phyloP scores from a whole-genome alignment of 140 eudicot species.

The Flaveria floridana region DNA sequence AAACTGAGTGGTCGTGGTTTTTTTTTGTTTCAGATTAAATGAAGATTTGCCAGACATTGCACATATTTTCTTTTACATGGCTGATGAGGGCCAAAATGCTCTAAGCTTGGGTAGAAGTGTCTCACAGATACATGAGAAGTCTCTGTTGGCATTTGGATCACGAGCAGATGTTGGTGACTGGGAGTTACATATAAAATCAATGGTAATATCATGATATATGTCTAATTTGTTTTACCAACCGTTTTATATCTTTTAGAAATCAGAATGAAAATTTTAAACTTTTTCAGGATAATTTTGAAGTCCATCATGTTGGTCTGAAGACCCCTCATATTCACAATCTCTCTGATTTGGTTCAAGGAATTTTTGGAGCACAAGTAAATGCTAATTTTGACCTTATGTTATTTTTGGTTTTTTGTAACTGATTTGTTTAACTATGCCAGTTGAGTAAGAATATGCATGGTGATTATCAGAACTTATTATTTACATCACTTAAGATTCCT shows the following conservation, averaged over 20 bases:
- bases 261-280: neutral
- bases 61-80: constrained; percentile 91
- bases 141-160: constrained; percentile 75
- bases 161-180: constrained; percentile 75
- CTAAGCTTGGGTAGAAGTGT: constrained; percentile 59
- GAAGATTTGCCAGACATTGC: constrained; percentile 46
- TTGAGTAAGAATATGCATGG: neutral
- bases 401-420: constrained; percentile 25
- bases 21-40: constrained; percentile 28
- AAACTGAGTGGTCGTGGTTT: neutral
- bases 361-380: constrained; percentile 62
- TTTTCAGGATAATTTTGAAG: constrained; percentile 72
- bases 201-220: constrained; percentile 47
- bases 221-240: neutral
- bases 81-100: constrained; percentile 77
- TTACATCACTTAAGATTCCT: neutral
- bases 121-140: constrained; percentile 43
- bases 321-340: constrained; percentile 82
- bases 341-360: constrained; percentile 71
- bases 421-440: constrained; percentile 2
- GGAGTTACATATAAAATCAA: constrained; percentile 80
- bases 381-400: constrained; percentile 14
- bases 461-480: neutral
- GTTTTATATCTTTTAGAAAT: constrained; percentile 11
- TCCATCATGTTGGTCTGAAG: constrained; percentile 89